Conservation (phyloP, 805 yeast species). For the Yamadazyma olivae region DNA sequence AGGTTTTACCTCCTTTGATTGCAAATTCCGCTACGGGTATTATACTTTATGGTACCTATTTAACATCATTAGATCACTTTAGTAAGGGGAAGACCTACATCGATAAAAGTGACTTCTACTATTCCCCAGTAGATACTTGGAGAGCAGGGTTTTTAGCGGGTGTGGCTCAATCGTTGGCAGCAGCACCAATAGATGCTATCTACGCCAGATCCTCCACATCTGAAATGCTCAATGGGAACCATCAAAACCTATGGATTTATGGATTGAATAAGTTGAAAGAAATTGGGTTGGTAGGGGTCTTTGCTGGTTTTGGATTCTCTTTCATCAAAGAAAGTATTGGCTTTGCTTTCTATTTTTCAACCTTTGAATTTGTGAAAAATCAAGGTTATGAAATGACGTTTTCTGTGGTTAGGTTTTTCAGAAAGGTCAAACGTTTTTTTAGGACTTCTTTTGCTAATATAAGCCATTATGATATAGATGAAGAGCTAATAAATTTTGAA, state of each 20-base stretch:
- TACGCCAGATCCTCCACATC: slow-evolving; percentile 76
- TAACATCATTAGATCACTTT: slow-evolving; percentile 45
- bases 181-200: slow-evolving; percentile 92
- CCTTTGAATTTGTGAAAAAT: slow-evolving; percentile 77
- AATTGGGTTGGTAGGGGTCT: slow-evolving; percentile 79
- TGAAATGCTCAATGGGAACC: slow-evolving; percentile 64
- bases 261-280: slow-evolving; percentile 65
- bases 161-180: slow-evolving; percentile 80
- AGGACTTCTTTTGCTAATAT: slow-evolving; percentile 12
- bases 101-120: slow-evolving; percentile 13
- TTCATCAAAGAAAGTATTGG: slow-evolving; percentile 77
- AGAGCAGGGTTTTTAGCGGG: slow-evolving; percentile 87
- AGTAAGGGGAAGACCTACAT: slow-evolving; percentile 13
- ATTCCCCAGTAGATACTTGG: slow-evolving; percentile 53
- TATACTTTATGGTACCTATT: slow-evolving; percentile 79
- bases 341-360: slow-evolving; percentile 78
- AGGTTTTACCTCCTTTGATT: slow-evolving; percentile 79
- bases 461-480: slow-evolving; percentile 17
- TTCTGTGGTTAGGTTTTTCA: slow-evolving; percentile 41
- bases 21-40: slow-evolving; percentile 91
- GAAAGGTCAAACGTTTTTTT: slow-evolving; percentile 33
- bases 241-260: slow-evolving; percentile 75
- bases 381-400: slow-evolving; percentile 53
- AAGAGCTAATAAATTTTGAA: slow-evolving; percentile 24
- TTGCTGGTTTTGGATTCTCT: slow-evolving; percentile 84